These are phyloP conservation scores for Cladophialophora yegresii DNA, from an alignment of 2,329 filamentous ascomycete genomes.

Conservation along the genomic window DNA sequence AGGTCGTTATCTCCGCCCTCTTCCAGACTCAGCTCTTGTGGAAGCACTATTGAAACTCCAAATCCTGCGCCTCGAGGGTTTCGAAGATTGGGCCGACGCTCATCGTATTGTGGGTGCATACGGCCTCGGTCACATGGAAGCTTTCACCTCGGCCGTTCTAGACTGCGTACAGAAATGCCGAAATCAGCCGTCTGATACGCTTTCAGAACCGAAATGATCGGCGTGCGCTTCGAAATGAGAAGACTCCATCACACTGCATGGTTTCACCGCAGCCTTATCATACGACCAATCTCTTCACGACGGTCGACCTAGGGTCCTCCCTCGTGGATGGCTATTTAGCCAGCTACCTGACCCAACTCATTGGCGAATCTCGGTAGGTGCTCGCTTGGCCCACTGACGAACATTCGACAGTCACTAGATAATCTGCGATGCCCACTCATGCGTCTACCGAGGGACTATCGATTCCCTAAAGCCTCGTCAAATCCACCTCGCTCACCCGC, in stretches of 20 bases:
- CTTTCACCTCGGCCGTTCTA: background rate
- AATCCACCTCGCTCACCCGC: conserved; percentile 5
- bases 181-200: conserved; percentile 12
- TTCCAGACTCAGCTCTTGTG: too few relatives aligned
- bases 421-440: background rate
- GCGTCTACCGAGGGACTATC: conserved; percentile 7
- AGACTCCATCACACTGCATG: conserved; percentile 16
- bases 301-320: background rate
- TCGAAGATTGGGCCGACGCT: background rate
- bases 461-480: background rate
- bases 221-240: conserved; percentile 7
- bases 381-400: conserved; percentile 4
- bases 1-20: background rate
- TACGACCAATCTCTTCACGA: background rate
- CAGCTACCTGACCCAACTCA: background rate
- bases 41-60: background rate
- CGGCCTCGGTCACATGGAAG: background rate
- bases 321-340: background rate
- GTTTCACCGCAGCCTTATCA: background rate
- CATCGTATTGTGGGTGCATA: background rate
- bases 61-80: background rate
- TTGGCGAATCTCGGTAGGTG: background rate
- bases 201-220: conserved; percentile 24
- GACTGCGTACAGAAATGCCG: conserved; percentile 10
- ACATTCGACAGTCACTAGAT: conserved; percentile 12